Conservation (phyloP, 2,329 filamentous ascomycete species). For the Penicillium sp. region DNA sequence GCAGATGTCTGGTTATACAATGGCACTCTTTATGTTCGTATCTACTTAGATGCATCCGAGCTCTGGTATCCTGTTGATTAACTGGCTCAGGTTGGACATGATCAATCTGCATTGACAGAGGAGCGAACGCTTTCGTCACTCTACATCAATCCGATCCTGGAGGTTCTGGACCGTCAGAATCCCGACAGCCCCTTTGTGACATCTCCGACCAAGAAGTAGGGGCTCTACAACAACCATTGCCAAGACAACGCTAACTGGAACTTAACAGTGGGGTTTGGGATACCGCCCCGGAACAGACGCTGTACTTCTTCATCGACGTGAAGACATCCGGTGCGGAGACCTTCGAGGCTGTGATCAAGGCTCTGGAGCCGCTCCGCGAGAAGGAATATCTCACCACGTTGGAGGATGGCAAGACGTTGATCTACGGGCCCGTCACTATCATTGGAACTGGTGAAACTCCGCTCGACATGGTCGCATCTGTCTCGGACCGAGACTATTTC, state of each 20-base stretch:
- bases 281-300: constrained; percentile 53
- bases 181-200: constrained; percentile 52
- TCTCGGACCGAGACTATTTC: constrained; percentile 55
- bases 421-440: constrained; percentile 55
- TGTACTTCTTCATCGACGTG: constrained; percentile 64
- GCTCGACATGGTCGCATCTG: constrained; percentile 47
- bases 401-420: constrained; percentile 47
- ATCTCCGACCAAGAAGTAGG: constrained; percentile 50
- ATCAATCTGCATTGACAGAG: constrained; percentile 50
- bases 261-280: constrained; percentile 57
- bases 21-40: constrained; percentile 52
- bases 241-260: constrained; percentile 2
- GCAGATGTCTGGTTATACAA: constrained; percentile 62
- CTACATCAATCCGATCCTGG: constrained; percentile 59
- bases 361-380: constrained; percentile 56
- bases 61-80: constrained; percentile 6
- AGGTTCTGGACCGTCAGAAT: constrained; percentile 56
- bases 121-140: constrained; percentile 56
- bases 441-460: constrained; percentile 61
- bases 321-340: constrained; percentile 58
- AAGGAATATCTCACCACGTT: constrained; percentile 54
- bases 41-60: background rate
- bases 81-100: constrained; percentile 53
- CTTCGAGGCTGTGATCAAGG: constrained; percentile 55
- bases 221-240: background rate